phyloP scores from a whole-genome alignment of 148 eudicot genomes.

The Oxyria digyna region DNA sequence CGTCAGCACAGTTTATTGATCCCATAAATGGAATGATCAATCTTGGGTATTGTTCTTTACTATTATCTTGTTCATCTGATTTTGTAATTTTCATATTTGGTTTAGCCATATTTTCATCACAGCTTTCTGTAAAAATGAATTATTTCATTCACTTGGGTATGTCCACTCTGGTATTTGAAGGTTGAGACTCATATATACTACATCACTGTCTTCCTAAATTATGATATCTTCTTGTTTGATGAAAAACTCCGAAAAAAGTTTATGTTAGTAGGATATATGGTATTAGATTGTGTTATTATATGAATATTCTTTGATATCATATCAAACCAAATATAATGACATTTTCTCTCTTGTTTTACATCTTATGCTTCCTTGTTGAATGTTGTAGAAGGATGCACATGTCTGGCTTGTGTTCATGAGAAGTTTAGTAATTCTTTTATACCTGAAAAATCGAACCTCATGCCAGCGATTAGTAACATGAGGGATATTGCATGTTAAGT shows the following conservation, averaged over 20 bases:
- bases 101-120: not conserved
- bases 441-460: not conserved
- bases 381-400: not conserved
- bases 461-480: not conserved
- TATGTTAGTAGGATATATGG: not conserved
- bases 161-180: not conserved
- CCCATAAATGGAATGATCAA: slow-evolving; percentile 37
- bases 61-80: not conserved
- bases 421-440: not conserved
- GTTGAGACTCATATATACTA: not conserved
- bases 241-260: not conserved
- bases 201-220: not conserved
- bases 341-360: not conserved
- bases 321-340: not conserved
- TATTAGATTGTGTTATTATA: too few species aligned
- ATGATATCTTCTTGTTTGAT: not conserved
- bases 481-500: not conserved
- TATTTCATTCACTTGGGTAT: not conserved
- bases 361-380: not conserved
- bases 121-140: not conserved
- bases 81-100: not conserved
- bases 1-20: slow-evolving; percentile 32
- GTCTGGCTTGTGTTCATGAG: not conserved
- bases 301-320: not conserved
- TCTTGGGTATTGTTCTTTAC: slow-evolving; percentile 26